Percentiles rank a stretch among this genome's conserved stretches.
phyloP scores from a whole-genome alignment of 2,329 filamentous ascomycete genomes.

The Ampelomyces quisqualis region DNA sequence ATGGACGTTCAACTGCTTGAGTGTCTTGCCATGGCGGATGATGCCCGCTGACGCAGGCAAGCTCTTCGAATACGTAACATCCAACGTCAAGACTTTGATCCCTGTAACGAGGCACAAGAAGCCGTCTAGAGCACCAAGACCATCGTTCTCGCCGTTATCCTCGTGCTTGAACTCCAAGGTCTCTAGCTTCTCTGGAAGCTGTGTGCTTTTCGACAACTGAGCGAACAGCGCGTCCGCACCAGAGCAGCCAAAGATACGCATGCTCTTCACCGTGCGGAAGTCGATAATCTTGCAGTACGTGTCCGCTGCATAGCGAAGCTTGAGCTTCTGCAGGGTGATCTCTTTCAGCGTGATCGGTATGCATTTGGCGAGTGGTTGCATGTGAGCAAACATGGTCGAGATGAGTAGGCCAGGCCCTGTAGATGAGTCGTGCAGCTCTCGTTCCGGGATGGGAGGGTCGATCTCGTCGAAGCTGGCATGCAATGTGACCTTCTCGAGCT shows the following conservation, averaged over 20 bases:
- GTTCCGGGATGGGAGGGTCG: slow-evolving; percentile 34
- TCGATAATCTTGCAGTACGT: slow-evolving; percentile 52
- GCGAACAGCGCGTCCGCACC: slow-evolving; percentile 52
- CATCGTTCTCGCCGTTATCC: slow-evolving; percentile 52
- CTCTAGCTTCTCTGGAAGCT: slow-evolving; percentile 49
- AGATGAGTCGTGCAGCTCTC: slow-evolving; percentile 51
- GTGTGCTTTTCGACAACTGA: slow-evolving; percentile 49
- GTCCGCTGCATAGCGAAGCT: slow-evolving; percentile 50
- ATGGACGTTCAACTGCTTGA: slow-evolving; percentile 50
- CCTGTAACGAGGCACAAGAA: slow-evolving; percentile 51
- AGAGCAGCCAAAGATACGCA: slow-evolving; percentile 48
- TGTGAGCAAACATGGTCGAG: slow-evolving; percentile 49
- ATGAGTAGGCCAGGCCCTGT: slow-evolving; percentile 51
- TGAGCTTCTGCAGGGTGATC: slow-evolving; percentile 49
- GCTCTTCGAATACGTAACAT: slow-evolving; percentile 45
- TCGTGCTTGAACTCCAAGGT: slow-evolving; percentile 51
- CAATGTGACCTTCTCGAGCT: slow-evolving; percentile 50
- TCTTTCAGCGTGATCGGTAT: slow-evolving; percentile 49
- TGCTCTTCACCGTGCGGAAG: slow-evolving; percentile 46
- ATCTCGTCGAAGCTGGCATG: slow-evolving; percentile 50
- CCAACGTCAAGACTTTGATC: slow-evolving; percentile 48
- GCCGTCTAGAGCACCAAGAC: slow-evolving; percentile 49
- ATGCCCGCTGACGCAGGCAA: slow-evolving; percentile 49
- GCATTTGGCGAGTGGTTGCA: slow-evolving; percentile 51
- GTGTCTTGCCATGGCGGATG: slow-evolving; percentile 48